These are phyloP conservation scores for Microbotryomycetes sp. DNA, from an alignment of 1,284 basidiomycete species.

Conservation along the genomic window DNA sequence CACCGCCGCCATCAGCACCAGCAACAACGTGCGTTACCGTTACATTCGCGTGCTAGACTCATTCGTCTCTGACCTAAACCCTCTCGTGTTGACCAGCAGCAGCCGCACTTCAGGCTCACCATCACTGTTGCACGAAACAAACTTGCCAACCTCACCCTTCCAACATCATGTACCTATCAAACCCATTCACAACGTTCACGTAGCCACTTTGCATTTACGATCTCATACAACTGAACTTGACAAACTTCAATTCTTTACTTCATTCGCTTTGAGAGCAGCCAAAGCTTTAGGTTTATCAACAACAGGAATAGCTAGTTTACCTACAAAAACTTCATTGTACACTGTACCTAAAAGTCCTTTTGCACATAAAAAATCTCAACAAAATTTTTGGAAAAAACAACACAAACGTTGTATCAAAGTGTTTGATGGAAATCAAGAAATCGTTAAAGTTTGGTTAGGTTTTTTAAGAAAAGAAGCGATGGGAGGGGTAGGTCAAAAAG, in stretches of 20 bases:
- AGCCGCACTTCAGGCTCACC: too few relatives aligned
- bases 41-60: too few relatives aligned
- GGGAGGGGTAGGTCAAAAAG: conserved; percentile 79
- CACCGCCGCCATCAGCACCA: too few relatives aligned
- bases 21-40: too few relatives aligned
- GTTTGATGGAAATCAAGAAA: conserved; percentile 75
- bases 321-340: conserved; percentile 71
- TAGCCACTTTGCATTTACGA: conserved; percentile 75
- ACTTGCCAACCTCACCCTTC: conserved; percentile 16
- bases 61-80: too few relatives aligned
- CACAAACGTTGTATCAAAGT: conserved; percentile 83
- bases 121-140: too few relatives aligned
- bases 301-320: conserved; percentile 61
- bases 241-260: conserved; percentile 68
- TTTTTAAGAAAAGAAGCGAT: conserved; percentile 73
- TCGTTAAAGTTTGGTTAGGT: conserved; percentile 72
- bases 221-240: conserved; percentile 57
- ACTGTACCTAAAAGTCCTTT: conserved; percentile 84
- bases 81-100: too few relatives aligned
- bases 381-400: conserved; percentile 84
- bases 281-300: conserved; percentile 75
- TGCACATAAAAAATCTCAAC: conserved; percentile 88
- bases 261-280: conserved; percentile 80
- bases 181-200: conserved; percentile 64
- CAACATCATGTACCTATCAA: conserved; percentile 32